Base-by-base conservation (phyloP, 257 asterid genomes). In the Nicotiana undulata region DNA sequence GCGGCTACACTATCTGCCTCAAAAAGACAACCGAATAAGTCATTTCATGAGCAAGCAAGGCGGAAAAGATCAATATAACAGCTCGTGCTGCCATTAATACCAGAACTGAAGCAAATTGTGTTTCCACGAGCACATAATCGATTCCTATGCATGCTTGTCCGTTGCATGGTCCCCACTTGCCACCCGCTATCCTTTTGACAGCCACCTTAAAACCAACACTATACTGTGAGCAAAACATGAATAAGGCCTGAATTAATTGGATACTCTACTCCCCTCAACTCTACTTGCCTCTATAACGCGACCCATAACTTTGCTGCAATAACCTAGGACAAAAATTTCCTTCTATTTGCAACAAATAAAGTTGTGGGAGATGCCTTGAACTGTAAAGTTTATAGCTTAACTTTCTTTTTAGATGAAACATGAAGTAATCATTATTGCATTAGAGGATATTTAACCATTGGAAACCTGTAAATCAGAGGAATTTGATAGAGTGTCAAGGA, bases 91-190 rank as follows among this genome's bases (percentile, higher is more conserved):
- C 3, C 13, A 56, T 16, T 10, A 68, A 61, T 94, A 95, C 99
- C 98, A 92, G 83, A 66, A 74, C 52, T 1, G 92, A 76, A 85
- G 96, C 93, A 82, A 83, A 70, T 67, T 85, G 85, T 63, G 86
- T 84, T 79, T 90, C 90, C 76, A 93, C 97, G 13, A 95, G 95
- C 65, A 95, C 65, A 83, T 95, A 95, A 86, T 95, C 98, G 24
- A 92, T 81, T 81, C 92, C 98, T 60, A 95, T 87, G 92, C 99
- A 95, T 68, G 96, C 99, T 89, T 95, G 99, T 83, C 99, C 99
- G 22, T 93, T 93, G 82, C 99, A 93, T 5, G 93, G 86, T 44
- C 98, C 99, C 98, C 98, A 95, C 85, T 95, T 95, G 29, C 92
- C 97, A 37, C 92, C 94, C 28, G 82, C 90, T 82, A 94, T 86